Evolutionary conservation across 495 filamentous ascomycete species (phyloP).

Genomic region (Trichodelitschia bisporula): DNA sequence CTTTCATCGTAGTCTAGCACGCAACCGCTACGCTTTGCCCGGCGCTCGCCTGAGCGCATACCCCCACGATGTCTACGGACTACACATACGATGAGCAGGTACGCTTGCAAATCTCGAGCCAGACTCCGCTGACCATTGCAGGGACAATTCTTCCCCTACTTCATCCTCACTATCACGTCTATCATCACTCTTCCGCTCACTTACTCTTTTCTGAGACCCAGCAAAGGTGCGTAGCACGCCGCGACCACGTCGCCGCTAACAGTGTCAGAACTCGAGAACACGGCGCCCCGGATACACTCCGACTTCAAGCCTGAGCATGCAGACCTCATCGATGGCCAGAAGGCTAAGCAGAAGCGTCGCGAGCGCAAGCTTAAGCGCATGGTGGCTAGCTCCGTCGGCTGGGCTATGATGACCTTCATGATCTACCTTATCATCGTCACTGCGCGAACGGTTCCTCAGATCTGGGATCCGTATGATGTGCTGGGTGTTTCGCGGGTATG

Average conservation of each 20-base stretch:
- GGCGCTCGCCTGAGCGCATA: too few relatives aligned
- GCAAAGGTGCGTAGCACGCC: slow-evolving; percentile 31
- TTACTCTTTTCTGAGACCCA: slow-evolving; percentile 56
- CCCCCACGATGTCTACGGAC: slow-evolving; percentile 94
- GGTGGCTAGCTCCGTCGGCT: slow-evolving; percentile 48
- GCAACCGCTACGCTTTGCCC: too few relatives aligned
- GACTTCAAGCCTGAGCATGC: slow-evolving; percentile 60
- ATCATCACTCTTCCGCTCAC: slow-evolving; percentile 81
- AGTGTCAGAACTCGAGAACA: slow-evolving; percentile 32
- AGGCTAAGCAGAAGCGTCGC: slow-evolving; percentile 70
- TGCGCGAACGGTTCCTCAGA: slow-evolving; percentile 41
- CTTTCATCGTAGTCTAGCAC: too few relatives aligned
- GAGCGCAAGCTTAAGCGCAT: slow-evolving; percentile 77
- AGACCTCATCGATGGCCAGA: slow-evolving; percentile 62
- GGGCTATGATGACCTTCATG: slow-evolving; percentile 75
- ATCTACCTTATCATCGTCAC: slow-evolving; percentile 69
- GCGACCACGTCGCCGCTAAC: background rate
- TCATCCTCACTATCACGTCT: slow-evolving; percentile 71
- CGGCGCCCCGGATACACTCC: slow-evolving; percentile 43
- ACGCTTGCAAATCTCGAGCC: slow-evolving; percentile 3
- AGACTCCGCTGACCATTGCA: slow-evolving; percentile 13
- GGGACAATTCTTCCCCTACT: slow-evolving; percentile 98
- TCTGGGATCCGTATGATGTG: slow-evolving; percentile 94
- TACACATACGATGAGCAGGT: slow-evolving; percentile 96
- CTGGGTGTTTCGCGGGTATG: slow-evolving; percentile 57